Conservation (phyloP, 164 flowering plant species). For the Brasenia schreberi region DNA sequence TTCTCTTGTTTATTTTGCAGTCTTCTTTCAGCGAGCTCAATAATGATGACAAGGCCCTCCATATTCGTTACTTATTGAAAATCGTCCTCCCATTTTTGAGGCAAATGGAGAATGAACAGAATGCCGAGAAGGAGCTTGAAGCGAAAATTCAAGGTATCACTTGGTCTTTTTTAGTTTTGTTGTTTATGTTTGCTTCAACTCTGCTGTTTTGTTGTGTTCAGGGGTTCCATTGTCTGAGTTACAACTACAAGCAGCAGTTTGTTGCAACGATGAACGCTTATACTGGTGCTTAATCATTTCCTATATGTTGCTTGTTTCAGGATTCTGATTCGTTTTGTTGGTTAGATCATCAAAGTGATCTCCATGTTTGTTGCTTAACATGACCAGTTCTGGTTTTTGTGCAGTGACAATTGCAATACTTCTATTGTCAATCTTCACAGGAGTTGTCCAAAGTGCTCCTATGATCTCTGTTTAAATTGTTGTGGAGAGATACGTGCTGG, state of each 20-base stretch:
- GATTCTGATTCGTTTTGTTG: not conserved
- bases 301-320: not conserved
- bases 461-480: slow-evolving; percentile 13
- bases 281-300: slow-evolving; percentile 3
- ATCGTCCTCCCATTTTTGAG: slow-evolving; percentile 54
- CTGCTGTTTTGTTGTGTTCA: slow-evolving; percentile 2
- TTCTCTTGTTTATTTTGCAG: not conserved
- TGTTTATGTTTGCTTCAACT: not conserved
- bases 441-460: slow-evolving; percentile 10
- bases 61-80: slow-evolving; percentile 38
- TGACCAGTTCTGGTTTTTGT: not conserved
- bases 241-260: not conserved
- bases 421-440: slow-evolving; percentile 12
- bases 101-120: slow-evolving; percentile 48
- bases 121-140: slow-evolving; percentile 39
- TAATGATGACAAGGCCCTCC: slow-evolving; percentile 27
- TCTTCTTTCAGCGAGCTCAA: slow-evolving; percentile 16
- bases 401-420: slow-evolving; percentile 11
- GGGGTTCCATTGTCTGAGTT: slow-evolving; percentile 7
- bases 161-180: not conserved
- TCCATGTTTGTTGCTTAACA: too few species aligned
- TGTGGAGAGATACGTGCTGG: slow-evolving; percentile 10
- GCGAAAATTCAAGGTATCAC: slow-evolving; percentile 34
- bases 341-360: not conserved
- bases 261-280: slow-evolving; percentile 2